Conservation (phyloP, 768 basidiomycete genomes). For the Mycena rosella region DNA sequence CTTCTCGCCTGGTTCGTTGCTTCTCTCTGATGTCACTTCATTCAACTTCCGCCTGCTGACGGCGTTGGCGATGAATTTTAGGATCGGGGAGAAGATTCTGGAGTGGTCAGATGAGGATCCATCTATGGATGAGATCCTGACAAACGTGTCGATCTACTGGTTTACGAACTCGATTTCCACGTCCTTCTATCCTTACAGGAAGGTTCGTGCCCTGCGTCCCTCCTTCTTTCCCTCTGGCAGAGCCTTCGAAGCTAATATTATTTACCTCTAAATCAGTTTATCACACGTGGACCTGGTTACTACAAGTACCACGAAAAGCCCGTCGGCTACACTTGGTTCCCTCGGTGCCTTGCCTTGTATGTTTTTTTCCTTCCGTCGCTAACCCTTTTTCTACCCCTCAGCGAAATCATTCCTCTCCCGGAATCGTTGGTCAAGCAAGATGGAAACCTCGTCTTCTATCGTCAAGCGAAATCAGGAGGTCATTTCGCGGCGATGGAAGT, state of each 20-base stretch:
- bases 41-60: conserved; percentile 22
- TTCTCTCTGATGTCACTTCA: conserved; percentile 22
- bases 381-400: conserved; percentile 18
- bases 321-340: conserved; percentile 18
- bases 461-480: conserved; percentile 21
- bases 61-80: conserved; percentile 18
- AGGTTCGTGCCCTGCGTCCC: conserved; percentile 14
- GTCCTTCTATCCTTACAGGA: conserved; percentile 26
- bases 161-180: conserved; percentile 26
- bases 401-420: conserved; percentile 19
- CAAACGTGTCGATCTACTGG: conserved; percentile 26
- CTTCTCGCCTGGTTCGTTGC: no score
- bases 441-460: conserved; percentile 26
- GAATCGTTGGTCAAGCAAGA: conserved; percentile 23
- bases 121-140: conserved; percentile 26
- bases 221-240: conserved; percentile 7
- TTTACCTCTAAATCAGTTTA: conserved; percentile 2
- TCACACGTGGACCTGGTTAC: conserved; percentile 8
- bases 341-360: conserved; percentile 11
- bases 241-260: conserved; percentile 19
- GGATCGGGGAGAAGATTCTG: conserved; percentile 25
- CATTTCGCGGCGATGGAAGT: conserved; percentile 25
- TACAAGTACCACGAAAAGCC: conserved; percentile 21
- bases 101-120: conserved; percentile 26
- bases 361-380: conserved; percentile 17